phyloP scores from a whole-genome alignment of 2,329 filamentous ascomycete species.

The Tothia fuscella region DNA sequence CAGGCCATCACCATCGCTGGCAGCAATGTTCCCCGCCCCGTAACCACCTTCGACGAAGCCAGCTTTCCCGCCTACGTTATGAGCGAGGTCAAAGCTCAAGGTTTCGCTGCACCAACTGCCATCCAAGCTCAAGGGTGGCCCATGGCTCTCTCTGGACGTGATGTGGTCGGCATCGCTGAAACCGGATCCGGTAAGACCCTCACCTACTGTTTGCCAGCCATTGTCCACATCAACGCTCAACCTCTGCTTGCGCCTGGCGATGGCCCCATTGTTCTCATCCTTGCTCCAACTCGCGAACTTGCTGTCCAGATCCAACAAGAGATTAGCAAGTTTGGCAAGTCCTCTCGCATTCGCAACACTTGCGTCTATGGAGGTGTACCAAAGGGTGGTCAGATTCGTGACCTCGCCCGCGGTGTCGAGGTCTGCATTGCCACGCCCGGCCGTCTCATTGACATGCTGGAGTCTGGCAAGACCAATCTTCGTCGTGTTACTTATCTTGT shows the following conservation, averaged over 20 bases:
- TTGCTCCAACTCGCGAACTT: conserved; percentile 93
- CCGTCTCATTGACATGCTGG: conserved; percentile 96
- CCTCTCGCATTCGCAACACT: conserved; percentile 94
- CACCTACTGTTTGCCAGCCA: conserved; percentile 93
- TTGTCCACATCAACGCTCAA: conserved; percentile 99
- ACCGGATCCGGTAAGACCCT: conserved; percentile 98
- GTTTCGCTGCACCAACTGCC: conserved; percentile 83
- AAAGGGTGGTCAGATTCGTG: conserved; percentile 92
- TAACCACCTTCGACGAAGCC: conserved; percentile 95
- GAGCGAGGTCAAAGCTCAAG: conserved; percentile 96
- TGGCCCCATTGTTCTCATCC: conserved; percentile 89
- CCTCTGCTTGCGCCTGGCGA: conserved; percentile 90
- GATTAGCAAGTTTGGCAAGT: conserved; percentile 97
- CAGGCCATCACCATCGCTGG: conserved; percentile 78
- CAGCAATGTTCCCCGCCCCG: conserved; percentile 73
- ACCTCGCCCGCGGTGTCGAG: conserved; percentile 88
- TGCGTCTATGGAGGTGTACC: conserved; percentile 99
- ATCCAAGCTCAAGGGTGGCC: conserved; percentile 99
- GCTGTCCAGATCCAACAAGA: conserved; percentile 98
- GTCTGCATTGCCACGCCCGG: conserved; percentile 97
- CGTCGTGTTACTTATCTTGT: conserved; percentile 96
- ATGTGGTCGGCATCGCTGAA: conserved; percentile 98
- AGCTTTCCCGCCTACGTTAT: conserved; percentile 95
- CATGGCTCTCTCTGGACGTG: conserved; percentile 94
- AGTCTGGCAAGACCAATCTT: conserved; percentile 95